Percentiles rank a stretch among this genome's conserved stretches.
Evolutionary conservation across 345 rosid species (phyloP).

Genomic region (Arabis hirsuta): DNA sequence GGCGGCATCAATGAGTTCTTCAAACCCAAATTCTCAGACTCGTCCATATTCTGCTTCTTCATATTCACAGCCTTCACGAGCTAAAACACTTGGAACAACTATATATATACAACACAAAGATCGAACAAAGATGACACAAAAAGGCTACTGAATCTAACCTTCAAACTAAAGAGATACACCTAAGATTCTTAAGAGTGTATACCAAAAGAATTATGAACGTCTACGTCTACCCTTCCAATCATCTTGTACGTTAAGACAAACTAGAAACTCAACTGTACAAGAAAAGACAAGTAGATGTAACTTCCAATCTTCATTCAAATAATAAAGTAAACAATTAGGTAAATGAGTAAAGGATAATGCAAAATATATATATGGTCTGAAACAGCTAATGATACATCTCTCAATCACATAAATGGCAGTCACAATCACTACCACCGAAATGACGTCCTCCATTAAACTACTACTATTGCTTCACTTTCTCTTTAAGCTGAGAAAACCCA

Average conservation of each 20-base stretch:
- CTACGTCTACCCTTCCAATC: conserved; percentile 37
- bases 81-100: conserved; percentile 23
- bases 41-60: conserved; percentile 55
- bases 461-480: conserved; percentile 4
- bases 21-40: conserved; percentile 31
- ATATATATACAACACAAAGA: conserved; percentile 12
- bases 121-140: neutral
- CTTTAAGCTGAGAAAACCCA: neutral
- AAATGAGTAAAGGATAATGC: conserved; percentile 27
- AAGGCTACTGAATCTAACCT: conserved; percentile 52
- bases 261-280: conserved; percentile 24
- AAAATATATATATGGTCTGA: conserved; percentile 34
- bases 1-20: conserved; percentile 44
- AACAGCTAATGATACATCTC: neutral
- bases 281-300: conserved; percentile 48
- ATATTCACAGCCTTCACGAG: conserved; percentile 21
- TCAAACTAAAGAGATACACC: conserved; percentile 49
- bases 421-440: conserved; percentile 29
- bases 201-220: conserved; percentile 30
- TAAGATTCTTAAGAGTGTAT: conserved; percentile 35
- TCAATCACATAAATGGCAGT: conserved; percentile 33
- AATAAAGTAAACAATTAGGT: conserved; percentile 26
- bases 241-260: conserved; percentile 43
- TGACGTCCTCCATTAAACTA: conserved; percentile 27
- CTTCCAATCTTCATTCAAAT: conserved; percentile 37